These are phyloP conservation scores for Exutisphaerella laricina DNA, from an alignment of 2,329 filamentous ascomycete species.

Conservation along the genomic window DNA sequence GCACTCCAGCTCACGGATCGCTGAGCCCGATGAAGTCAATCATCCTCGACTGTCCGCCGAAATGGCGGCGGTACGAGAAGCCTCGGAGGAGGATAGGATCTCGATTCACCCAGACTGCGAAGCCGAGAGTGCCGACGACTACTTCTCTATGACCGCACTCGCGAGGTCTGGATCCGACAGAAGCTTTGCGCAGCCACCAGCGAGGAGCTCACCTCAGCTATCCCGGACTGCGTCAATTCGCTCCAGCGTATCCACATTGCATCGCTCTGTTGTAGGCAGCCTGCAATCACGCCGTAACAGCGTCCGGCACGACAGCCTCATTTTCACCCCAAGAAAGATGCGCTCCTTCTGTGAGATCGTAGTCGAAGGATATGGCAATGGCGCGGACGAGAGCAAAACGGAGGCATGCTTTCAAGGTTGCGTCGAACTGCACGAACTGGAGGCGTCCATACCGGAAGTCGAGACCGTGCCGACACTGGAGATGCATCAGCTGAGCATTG, in stretches of 20 bases:
- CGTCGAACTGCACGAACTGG: constrained; percentile 4
- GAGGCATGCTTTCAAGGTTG: background rate
- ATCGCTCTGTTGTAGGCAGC: constrained; percentile 28
- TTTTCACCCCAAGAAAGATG: constrained; percentile 20
- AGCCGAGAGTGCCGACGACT: constrained; percentile 36
- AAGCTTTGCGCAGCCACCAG: constrained; percentile 17
- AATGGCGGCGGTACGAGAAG: constrained; percentile 12
- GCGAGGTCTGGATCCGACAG: constrained; percentile 17
- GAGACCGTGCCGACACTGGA: constrained; percentile 12
- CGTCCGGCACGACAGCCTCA: constrained; percentile 13
- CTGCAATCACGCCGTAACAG: constrained; percentile 22
- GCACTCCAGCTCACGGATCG: constrained; percentile 1
- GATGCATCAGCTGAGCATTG: constrained; percentile 13
- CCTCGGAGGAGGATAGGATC: constrained; percentile 21
- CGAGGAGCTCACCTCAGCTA: constrained; percentile 19
- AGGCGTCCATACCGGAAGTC: constrained; percentile 2
- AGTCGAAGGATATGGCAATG: constrained; percentile 37
- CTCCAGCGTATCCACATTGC: constrained; percentile 30
- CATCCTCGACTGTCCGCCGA: constrained; percentile 4
- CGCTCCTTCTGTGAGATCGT: constrained; percentile 35
- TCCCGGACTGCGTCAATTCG: constrained; percentile 35
- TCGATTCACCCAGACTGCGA: constrained; percentile 45
- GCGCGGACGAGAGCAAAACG: constrained; percentile 10
- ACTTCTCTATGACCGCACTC: constrained; percentile 27
- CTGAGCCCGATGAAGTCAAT: background rate